Base-by-base conservation (phyloP, 192 early-diverging fungal genomes). In the Coemansia sp. region DNA sequence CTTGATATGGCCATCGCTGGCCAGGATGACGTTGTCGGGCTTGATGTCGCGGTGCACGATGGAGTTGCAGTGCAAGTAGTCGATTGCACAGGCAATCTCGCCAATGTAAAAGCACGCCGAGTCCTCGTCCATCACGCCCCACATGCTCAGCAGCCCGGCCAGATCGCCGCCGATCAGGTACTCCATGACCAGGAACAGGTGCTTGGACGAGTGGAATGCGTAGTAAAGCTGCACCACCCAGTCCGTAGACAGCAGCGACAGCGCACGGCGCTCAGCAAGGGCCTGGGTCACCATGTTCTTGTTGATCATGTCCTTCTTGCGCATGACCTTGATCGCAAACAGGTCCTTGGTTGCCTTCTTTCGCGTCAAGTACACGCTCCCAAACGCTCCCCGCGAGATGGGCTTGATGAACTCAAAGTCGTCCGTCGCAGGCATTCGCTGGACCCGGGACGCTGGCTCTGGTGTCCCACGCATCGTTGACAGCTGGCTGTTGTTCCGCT, bases 281-380 rank as follows among this genome's bases (percentile, higher is more conserved):
- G 90, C 87, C 43, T 94, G 91, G 20, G 82, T 86, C n/a, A 91
- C 86, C 92, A 94, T 92, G 61, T 95, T 94, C 71, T 94, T 95
- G 52, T 85, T 81, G 52, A 92, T 89, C 85, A 95, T 92, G 56
- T 93, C 88, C 33, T 85, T 85, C 46, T 92, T 95, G 63, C 88
- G 89, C 51, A 95, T 63, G 5, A 92, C 85, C 69, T 95, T 95
- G 51, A 94, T 91, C 11, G 92, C 92, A 65, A 84, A 95, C 31
- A 92, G 58, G 60, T 94, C 92, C 52, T 82, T 80, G 2, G 90
- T 94, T 4, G 86, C 85, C 52, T 83, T 82, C 43, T 94, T 94
- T 29, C 82, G 77, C 6, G 88, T 85, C 27, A 94, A 62, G 45
- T 90, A 93, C 39, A 94, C 92, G 31, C 90, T 88, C 18, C 92